Evolutionary conservation across 2,329 filamentous ascomycete genomes (phyloP), one percentile per base, ranked within the genome.

Genomic region (Fusarium xyrophilum): DNA sequence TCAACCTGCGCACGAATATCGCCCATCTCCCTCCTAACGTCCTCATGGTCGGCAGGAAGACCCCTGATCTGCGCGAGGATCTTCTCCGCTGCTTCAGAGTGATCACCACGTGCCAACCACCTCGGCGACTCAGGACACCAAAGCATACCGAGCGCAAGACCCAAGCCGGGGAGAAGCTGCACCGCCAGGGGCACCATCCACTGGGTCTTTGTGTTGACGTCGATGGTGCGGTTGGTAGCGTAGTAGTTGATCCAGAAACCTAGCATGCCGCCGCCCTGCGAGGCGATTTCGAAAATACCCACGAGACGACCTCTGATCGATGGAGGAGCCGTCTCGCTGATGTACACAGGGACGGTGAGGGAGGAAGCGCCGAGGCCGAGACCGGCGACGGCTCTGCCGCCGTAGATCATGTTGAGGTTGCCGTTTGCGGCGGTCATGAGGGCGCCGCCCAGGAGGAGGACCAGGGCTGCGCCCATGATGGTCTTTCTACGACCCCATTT

Each of bases 51-150:
- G 1, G 59, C 47, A 0, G 77, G 72, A 5, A 83, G 76, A 11
- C 76, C 75, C 1, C 80, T 76, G 21, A 82, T 74, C 43, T 68
- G 69, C 4, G 74, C 63, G 2, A 82, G 74, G 1, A 81, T 75
- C 8, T 32, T 59, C 11, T 73, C 68, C 3, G 75, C 77, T 25
- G 83, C 80, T 43, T 89, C 86, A 81, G 85, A 88, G 59, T 82
- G 79, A 65, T 89, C 86, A 62, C 84, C 80, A 60, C 84, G 83
- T 12, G 86, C 86, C 4, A 89, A 80, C 82, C 84, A 89, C 38
- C 87, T 84, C 9, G 87, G 86, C 1, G 86, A 88, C 71, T 89
- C 86, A 43, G 85, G 84, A 78, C 85, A 87, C 67, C 88, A 78
- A 15, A 84, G 73, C 80, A 89, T 89, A 67, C 83, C 83, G 36